A percentile compares a stretch with the other conserved stretches of the same genome.
Evolutionary conservation across 2,329 filamentous ascomycete genomes (phyloP).

Genomic region (Ceratocystis smalleyi): DNA sequence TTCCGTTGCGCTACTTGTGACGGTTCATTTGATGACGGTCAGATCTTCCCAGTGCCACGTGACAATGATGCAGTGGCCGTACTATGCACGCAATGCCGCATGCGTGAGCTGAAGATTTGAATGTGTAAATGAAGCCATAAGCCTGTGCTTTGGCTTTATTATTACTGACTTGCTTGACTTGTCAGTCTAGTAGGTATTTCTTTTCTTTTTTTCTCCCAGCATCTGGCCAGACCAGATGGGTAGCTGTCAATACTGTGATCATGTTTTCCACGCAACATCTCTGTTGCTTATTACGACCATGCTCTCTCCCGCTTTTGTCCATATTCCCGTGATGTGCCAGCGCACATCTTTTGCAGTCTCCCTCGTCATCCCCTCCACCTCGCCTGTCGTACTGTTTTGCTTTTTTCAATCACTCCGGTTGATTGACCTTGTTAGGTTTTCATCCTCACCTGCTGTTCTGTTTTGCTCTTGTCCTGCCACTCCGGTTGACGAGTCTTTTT

Average conservation of each 20-base stretch:
- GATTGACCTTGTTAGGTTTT: neutral
- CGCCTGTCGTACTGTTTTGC: neutral
- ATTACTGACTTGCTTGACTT: neutral
- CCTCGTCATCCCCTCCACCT: neutral
- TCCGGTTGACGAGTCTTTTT: neutral
- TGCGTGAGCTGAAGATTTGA: constrained; percentile 42
- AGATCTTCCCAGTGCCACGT: constrained; percentile 44
- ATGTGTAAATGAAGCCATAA: neutral
- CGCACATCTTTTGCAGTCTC: neutral
- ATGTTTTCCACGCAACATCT: neutral
- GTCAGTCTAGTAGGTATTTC: constrained; percentile 1
- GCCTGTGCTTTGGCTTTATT: neutral
- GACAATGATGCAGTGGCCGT: constrained; percentile 34
- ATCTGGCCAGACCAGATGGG: neutral
- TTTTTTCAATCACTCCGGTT: neutral
- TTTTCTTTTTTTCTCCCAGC: neutral
- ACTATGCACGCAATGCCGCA: constrained; percentile 45
- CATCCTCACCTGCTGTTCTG: constrained; percentile 8
- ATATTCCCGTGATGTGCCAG: neutral
- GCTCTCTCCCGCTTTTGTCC: neutral
- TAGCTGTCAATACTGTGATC: neutral
- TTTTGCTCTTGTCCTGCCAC: neutral
- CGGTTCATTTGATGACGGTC: constrained; percentile 47
- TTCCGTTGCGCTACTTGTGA: constrained; percentile 61
- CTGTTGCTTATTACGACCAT: neutral